Conservation (phyloP, 495 filamentous ascomycete species). For the Cercophora newfieldiana region DNA sequence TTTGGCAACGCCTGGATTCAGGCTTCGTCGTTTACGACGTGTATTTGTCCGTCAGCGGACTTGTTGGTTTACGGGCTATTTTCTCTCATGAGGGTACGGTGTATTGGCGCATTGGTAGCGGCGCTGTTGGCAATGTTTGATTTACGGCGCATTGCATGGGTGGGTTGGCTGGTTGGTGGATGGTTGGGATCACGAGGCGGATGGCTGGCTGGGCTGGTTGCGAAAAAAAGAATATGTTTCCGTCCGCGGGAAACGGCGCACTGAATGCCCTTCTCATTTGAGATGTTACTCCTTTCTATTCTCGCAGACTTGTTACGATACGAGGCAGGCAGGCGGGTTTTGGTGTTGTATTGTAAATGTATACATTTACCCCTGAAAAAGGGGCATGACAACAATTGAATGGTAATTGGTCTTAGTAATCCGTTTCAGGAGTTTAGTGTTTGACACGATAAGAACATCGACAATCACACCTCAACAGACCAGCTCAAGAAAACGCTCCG, state of each 20-base stretch:
- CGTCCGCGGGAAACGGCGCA: not conserved
- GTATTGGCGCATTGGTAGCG: not conserved
- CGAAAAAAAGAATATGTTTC: not conserved
- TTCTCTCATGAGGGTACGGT: not conserved
- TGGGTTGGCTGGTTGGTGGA: not conserved
- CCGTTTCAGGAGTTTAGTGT: no score
- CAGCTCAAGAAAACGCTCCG: no score
- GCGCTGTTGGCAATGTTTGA: not conserved
- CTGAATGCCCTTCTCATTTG: not conserved
- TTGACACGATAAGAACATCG: no score
- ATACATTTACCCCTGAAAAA: not conserved
- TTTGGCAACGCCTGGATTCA: no score
- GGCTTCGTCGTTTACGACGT: not conserved
- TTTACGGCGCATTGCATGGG: slow-evolving; percentile 1
- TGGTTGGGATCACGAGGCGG: not conserved
- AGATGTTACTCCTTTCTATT: not conserved
- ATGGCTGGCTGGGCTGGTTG: slow-evolving; percentile 3
- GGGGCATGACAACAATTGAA: not conserved
- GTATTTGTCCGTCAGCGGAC: not conserved
- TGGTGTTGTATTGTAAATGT: not conserved
- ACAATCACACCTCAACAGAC: no score
- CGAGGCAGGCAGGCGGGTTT: not conserved
- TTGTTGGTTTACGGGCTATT: not conserved
- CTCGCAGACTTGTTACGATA: not conserved
- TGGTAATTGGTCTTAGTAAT: not conserved